Base-by-base conservation (phyloP, 495 filamentous ascomycete genomes). In the Extremus antarcticus region DNA sequence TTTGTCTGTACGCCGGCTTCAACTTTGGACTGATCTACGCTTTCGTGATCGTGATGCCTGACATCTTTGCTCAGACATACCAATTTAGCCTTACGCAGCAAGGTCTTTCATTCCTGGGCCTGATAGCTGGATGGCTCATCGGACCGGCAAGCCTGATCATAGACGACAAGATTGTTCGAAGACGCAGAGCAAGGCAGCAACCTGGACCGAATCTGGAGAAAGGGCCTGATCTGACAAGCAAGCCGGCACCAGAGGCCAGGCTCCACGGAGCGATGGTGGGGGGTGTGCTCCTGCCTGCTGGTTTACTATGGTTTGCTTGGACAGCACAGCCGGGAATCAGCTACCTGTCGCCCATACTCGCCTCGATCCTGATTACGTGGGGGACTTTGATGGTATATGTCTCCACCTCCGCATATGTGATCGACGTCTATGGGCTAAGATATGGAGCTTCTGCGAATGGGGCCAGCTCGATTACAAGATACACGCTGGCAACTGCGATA, bases 251-350 rank as follows among this genome's bases (percentile, higher is more conserved):
- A 1, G 56, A 58, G 22, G 24, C 53, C 22, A 51, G 56, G 19
- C 56, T 58, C 13, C 47, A 58, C 32, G 19, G 45, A 16, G 25
- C 56, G 21, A 58, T 58, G 56, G 2, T 49, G 4, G 56, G 56
- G 15, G 54, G 40, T 2, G n/a, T 58, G n/a, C 29, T 54, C 25
- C 51, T 58, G 8, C 56, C 56, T 8, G n/a, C 21, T 29, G 50
- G 51, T 17, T 29, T 58, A 11, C 74, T 76, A 66, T 70, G 67
- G 66, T 76, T 74, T 52, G 73, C 68, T 21, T 76, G 73, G 73
- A 68, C 63, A n/a, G n/a, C n/a, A n/a, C n/a, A n/a, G n/a, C n/a
- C n/a, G n/a, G n/a, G n/a, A n/a, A n/a, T n/a, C n/a, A n/a, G n/a
- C n/a, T n/a, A n/a, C n/a, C n/a, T n/a, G n/a, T n/a, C n/a, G n/a